Base-by-base conservation (phyloP, 2,329 filamentous ascomycete species). In the Microsporum audouinii region DNA sequence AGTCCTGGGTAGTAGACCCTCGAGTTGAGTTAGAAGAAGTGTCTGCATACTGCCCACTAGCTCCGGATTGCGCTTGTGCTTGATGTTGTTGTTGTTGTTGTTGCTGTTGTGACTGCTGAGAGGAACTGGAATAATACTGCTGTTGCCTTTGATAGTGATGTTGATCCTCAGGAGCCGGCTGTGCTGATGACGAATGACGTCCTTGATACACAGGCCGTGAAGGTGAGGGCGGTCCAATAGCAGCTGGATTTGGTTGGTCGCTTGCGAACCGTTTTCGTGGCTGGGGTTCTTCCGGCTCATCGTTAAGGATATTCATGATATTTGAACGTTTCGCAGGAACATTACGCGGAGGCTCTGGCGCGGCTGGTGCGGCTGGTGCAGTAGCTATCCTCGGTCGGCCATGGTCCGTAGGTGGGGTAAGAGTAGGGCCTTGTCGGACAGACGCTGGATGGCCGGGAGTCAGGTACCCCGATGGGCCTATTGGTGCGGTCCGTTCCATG, bases 241-340 rank as follows among this genome's bases (percentile, higher is more conserved):
- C 58, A 17, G 67, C 63, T 1, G 62, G 65, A 14, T 70, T 65
- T 27, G 63, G 64, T 62, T 68, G 68, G 23, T 78, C 76, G 62
- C 72, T 71, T n/a, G 75, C 74, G 59, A 76, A 74, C 7, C 75
- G 71, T 63, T 79, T 79, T 38, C 73, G 71, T 36, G 62, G 77
- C 61, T 73, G 74, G 38, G 76, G 77, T 57, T 79, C 77, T 43
- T 76, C 73, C 0, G 77, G 73, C 61, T 79, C 77, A 57, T 78
- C 76, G 63, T 79, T 80, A 38, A 80, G 67, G 45, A 80, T 75
- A 62, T 71, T 77, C 71, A 78, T 77, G 53, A 80, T 78, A 64
- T 79, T 79, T 1, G 77, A 79, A 43, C 76, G 73, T 65, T 79
- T 80, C 0, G 74, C 75, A 29, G 76, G 76, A 3, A 76, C 72